Evolutionary conservation across 176 grass and related monocot species (phyloP).

Genomic region (Zizania latifolia): DNA sequence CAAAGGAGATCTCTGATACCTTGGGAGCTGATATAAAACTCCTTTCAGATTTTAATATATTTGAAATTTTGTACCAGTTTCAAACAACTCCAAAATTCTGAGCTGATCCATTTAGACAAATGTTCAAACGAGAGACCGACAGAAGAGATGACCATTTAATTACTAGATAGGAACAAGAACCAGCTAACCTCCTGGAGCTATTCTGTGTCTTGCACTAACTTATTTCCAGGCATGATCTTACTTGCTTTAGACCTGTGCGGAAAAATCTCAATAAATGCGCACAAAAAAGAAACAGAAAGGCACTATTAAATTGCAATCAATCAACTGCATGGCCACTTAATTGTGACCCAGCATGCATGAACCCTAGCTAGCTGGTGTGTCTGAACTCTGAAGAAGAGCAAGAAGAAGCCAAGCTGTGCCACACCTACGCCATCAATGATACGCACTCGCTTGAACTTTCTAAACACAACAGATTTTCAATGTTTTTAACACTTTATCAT

Average conservation of each 20-base stretch:
- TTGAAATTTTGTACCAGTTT: too few species aligned
- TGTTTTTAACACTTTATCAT: too few species aligned
- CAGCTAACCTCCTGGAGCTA: not conserved
- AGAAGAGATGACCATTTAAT: too few species aligned
- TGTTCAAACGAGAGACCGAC: too few species aligned
- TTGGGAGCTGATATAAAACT: not conserved
- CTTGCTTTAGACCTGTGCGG: constrained; percentile 15
- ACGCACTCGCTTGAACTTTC: too few species aligned
- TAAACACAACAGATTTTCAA: too few species aligned
- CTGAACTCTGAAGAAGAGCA: constrained; percentile 34
- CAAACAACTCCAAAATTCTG: too few species aligned
- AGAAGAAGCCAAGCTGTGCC: constrained; percentile 30
- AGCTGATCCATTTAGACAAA: too few species aligned
- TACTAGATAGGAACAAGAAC: not conserved
- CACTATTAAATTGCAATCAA: constrained; percentile 10
- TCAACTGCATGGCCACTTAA: constrained; percentile 4
- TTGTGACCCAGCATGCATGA: not conserved
- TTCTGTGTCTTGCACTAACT: not conserved
- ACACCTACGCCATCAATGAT: constrained; percentile 40
- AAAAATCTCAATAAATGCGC: not conserved
- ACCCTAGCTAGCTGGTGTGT: constrained; percentile 29
- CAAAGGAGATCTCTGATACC: not conserved
- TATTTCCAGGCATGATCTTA: not conserved
- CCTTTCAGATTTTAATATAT: not conserved
- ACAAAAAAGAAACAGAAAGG: not conserved